Evolutionary conservation across 331 rosid genomes (phyloP).

Genomic region (Spiraea crenata): DNA sequence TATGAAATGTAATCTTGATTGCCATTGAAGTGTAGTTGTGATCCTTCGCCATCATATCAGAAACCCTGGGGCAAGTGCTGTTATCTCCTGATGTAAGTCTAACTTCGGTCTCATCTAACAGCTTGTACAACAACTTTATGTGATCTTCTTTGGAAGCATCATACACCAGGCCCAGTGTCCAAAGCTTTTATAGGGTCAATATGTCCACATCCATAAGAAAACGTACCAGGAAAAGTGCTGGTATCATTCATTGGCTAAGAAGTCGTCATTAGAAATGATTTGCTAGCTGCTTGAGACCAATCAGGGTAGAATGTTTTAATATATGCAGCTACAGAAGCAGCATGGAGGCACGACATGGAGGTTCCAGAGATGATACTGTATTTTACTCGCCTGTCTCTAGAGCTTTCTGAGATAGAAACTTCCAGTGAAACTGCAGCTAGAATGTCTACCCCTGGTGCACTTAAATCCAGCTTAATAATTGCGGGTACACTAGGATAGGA

Average conservation of each 20-base stretch:
- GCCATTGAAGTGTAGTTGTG: constrained; percentile 4
- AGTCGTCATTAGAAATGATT: constrained; percentile 10
- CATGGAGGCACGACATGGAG: constrained; percentile 5
- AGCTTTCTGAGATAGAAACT: not conserved
- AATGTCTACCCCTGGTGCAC: constrained; percentile 21
- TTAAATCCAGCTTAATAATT: constrained; percentile 24
- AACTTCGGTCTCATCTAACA: not conserved
- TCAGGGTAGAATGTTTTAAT: not conserved
- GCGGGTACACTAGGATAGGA: not conserved
- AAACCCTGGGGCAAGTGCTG: not conserved
- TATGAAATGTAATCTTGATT: not conserved
- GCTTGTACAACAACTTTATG: not conserved
- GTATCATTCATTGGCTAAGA: not conserved
- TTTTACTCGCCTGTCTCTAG: not conserved
- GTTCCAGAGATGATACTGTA: not conserved
- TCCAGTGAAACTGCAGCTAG: constrained; percentile 16
- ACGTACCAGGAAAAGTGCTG: not conserved
- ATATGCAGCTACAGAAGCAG: constrained; percentile 4
- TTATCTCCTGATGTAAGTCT: constrained; percentile 2
- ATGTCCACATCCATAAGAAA: constrained; percentile 3
- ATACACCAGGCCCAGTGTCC: not conserved
- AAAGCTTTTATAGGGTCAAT: constrained; percentile 1
- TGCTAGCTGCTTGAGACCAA: constrained; percentile 15
- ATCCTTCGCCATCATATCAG: not conserved
- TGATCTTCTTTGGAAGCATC: constrained; percentile 9